phyloP scores from a whole-genome alignment of 2,329 filamentous ascomycete genomes.

The Juglanconis sp. region DNA sequence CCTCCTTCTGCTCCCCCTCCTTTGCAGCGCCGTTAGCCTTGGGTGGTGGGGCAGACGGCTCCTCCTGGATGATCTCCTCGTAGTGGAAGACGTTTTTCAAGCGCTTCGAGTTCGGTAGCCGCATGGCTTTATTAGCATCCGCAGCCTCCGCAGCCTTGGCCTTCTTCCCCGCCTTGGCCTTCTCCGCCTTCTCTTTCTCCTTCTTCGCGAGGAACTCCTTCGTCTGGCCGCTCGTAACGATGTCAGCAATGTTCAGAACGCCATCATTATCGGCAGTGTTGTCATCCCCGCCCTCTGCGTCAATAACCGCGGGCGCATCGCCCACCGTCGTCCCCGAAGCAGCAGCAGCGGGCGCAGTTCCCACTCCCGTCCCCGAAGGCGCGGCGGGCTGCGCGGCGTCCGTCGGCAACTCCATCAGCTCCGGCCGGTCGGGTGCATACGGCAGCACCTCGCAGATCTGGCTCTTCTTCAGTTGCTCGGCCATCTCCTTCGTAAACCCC shows the following conservation, averaged over 20 bases:
- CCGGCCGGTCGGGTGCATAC: conserved; percentile 43
- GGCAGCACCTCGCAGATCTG: conserved; percentile 64
- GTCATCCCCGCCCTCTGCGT: conserved; percentile 35
- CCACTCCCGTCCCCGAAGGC: conserved; percentile 22
- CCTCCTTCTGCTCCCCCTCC: neutral
- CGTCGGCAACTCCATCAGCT: conserved; percentile 47
- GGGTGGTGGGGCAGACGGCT: conserved; percentile 36
- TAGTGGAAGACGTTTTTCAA: conserved; percentile 69
- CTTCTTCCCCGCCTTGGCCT: conserved; percentile 57
- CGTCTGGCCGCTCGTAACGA: conserved; percentile 78
- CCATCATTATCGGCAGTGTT: conserved; percentile 59
- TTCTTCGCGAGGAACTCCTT: conserved; percentile 80
- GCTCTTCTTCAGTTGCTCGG: conserved; percentile 67
- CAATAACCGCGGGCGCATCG: conserved; percentile 30
- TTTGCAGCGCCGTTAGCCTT: conserved; percentile 21
- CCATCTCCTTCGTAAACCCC: conserved; percentile 63
- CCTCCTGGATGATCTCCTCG: conserved; percentile 63
- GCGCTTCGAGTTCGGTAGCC: conserved; percentile 70
- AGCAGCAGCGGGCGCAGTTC: conserved; percentile 24
- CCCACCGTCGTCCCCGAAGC: conserved; percentile 20
- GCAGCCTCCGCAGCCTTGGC: conserved; percentile 53
- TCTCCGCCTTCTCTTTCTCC: conserved; percentile 74
- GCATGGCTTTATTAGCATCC: conserved; percentile 53
- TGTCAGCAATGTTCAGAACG: conserved; percentile 78
- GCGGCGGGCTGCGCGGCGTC: conserved; percentile 26